Evolutionary conservation across 1,284 basidiomycete species (phyloP).

Genomic region (Melampsora americana): DNA sequence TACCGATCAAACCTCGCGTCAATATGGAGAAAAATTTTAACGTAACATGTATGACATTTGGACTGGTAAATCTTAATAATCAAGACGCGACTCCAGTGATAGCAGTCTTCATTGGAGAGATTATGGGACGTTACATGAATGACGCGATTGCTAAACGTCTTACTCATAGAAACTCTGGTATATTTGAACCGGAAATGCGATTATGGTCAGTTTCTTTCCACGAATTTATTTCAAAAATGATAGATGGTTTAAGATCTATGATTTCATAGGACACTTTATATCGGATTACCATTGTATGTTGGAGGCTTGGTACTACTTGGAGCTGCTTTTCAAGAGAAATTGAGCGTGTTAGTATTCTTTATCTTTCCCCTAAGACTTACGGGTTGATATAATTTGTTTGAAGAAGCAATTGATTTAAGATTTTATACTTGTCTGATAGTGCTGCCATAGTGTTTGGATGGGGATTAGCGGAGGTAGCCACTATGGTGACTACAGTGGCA

Average conservation of each 20-base stretch:
- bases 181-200: conserved; percentile 69
- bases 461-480: conserved; percentile 47
- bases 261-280: conserved; percentile 62
- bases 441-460: conserved; percentile 51
- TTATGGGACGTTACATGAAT: conserved; percentile 66
- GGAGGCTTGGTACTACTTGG: conserved; percentile 61
- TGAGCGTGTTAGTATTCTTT: conserved; percentile 21
- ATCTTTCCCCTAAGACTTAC: neutral
- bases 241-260: neutral
- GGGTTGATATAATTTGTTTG: too few species aligned
- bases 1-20: neutral
- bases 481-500: conserved; percentile 44
- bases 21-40: neutral
- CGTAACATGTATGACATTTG: conserved; percentile 52
- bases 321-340: conserved; percentile 29
- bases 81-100: conserved; percentile 54
- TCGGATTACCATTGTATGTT: conserved; percentile 64
- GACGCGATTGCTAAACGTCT: conserved; percentile 65
- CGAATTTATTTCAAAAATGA: neutral
- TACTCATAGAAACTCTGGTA: conserved; percentile 64
- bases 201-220: conserved; percentile 60
- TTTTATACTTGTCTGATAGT: conserved; percentile 60
- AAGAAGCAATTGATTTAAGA: too few species aligned
- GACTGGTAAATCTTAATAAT: conserved; percentile 35
- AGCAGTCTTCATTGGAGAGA: conserved; percentile 66